Conservation (phyloP, 352 stramenopile genomes). For the Peronospora tabacina region DNA sequence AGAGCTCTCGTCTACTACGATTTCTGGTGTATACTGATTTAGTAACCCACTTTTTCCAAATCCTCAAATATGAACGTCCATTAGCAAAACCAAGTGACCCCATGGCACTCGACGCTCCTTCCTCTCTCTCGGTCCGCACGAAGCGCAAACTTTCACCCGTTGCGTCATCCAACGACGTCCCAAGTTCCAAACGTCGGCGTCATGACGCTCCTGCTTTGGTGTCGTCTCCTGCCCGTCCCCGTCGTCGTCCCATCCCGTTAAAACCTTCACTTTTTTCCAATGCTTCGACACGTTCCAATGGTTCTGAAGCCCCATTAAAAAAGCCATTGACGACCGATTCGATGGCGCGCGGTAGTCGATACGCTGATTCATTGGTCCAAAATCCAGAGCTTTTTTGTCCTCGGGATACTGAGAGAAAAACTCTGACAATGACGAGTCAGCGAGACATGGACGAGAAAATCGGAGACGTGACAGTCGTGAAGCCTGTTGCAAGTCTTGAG, state of each 20-base stretch:
- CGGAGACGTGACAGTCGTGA: constrained; percentile 38
- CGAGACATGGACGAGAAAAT: constrained; percentile 18
- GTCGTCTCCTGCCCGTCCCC: background rate
- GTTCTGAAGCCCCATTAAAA: too few species aligned
- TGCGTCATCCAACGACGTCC: background rate
- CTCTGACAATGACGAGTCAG: too few species aligned
- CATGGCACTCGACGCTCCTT: background rate
- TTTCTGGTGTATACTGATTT: too few species aligned
- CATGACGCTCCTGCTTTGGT: background rate
- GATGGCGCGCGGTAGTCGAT: constrained; percentile 21
- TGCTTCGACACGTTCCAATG: background rate
- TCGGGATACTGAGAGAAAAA: background rate
- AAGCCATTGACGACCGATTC: too few species aligned
- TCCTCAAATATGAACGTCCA: too few species aligned
- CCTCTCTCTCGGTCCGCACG: background rate
- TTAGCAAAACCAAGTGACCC: background rate
- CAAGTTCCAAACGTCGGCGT: constrained; percentile 12
- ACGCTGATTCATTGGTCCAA: constrained; percentile 12
- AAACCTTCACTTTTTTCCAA: background rate
- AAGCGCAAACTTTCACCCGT: constrained; percentile 13
- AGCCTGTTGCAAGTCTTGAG: constrained; percentile 36
- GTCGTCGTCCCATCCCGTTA: background rate
- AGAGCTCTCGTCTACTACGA: too few species aligned
- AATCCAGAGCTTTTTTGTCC: constrained; percentile 7
- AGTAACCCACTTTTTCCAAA: too few species aligned